Percentiles rank a stretch among this genome's conserved stretches.
phyloP scores from a whole-genome alignment of 192 early-diverging fungal species.

The Coemansia sp. region DNA sequence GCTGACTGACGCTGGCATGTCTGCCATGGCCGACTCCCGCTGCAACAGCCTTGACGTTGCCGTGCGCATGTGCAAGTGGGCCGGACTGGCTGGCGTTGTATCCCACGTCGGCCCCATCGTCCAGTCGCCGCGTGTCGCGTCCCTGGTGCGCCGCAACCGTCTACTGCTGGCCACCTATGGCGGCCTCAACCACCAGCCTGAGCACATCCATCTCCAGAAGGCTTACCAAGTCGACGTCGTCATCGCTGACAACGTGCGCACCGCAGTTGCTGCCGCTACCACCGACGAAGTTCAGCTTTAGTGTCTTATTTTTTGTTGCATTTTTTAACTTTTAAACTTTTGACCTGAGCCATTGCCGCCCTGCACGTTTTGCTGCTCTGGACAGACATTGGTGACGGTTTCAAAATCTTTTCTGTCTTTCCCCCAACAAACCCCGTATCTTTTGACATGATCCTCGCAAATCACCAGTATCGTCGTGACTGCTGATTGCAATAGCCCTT shows the following conservation, averaged over 20 bases:
- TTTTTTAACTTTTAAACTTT: not conserved
- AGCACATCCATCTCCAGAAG: conserved; percentile 69
- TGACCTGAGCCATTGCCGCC: not conserved
- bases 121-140: conserved; percentile 69
- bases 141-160: conserved; percentile 68
- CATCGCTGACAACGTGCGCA: conserved; percentile 70
- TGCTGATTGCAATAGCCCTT: not conserved
- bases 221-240: conserved; percentile 83
- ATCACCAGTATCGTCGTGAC: not conserved
- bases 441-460: not conserved
- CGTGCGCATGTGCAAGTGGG: conserved; percentile 70
- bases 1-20: conserved; percentile 80
- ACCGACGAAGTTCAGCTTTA: not conserved
- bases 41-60: conserved; percentile 80
- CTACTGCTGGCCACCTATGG: conserved; percentile 82
- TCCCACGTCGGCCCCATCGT: conserved; percentile 69
- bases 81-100: conserved; percentile 78
- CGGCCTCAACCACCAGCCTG: conserved; percentile 71
- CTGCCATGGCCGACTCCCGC: conserved; percentile 71
- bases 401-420: not conserved
- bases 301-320: not conserved
- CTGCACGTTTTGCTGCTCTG: conserved; percentile 2
- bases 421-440: not conserved
- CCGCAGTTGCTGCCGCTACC: conserved; percentile 48
- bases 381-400: not conserved